Evolutionary conservation across 257 asterid species (phyloP).

Genomic region (Jacaranda copaia): DNA sequence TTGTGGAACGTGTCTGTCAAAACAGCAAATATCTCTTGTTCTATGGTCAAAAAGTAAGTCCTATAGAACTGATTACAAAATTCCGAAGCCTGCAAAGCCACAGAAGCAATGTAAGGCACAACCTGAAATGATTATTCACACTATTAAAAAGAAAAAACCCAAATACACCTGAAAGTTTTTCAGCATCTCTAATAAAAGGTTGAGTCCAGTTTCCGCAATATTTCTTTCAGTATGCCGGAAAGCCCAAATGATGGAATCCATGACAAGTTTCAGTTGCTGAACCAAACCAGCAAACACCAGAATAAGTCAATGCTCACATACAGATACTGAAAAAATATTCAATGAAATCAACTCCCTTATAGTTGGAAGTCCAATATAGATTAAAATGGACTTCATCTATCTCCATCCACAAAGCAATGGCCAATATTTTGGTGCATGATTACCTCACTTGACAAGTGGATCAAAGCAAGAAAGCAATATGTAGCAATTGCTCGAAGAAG

Average conservation of each 20-base stretch:
- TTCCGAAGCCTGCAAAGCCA: slow-evolving; percentile 70
- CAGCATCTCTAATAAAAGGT: slow-evolving; percentile 87
- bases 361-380: slow-evolving; percentile 13
- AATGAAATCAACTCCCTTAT: slow-evolving; percentile 17
- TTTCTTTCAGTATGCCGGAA: slow-evolving; percentile 99
- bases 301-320: slow-evolving; percentile 40
- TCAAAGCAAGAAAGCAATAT: slow-evolving; percentile 90
- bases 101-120: slow-evolving; percentile 32
- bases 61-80: slow-evolving; percentile 77
- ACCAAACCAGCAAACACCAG: slow-evolving; percentile 27
- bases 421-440: slow-evolving; percentile 29
- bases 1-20: slow-evolving; percentile 89
- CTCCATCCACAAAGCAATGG: slow-evolving; percentile 20
- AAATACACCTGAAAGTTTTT: slow-evolving; percentile 77
- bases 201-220: slow-evolving; percentile 98
- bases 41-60: slow-evolving; percentile 76
- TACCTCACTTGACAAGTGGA: slow-evolving; percentile 92
- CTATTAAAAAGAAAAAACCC: slow-evolving; percentile 21
- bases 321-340: neutral
- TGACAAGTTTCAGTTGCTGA: slow-evolving; percentile 96
- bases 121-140: slow-evolving; percentile 10
- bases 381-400: slow-evolving; percentile 5
- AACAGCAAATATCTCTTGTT: slow-evolving; percentile 94
- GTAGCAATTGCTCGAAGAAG: slow-evolving; percentile 95
- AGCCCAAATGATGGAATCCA: slow-evolving; percentile 99